Conservation (phyloP, 129 eudicot species). For the Daucus carota region DNA sequence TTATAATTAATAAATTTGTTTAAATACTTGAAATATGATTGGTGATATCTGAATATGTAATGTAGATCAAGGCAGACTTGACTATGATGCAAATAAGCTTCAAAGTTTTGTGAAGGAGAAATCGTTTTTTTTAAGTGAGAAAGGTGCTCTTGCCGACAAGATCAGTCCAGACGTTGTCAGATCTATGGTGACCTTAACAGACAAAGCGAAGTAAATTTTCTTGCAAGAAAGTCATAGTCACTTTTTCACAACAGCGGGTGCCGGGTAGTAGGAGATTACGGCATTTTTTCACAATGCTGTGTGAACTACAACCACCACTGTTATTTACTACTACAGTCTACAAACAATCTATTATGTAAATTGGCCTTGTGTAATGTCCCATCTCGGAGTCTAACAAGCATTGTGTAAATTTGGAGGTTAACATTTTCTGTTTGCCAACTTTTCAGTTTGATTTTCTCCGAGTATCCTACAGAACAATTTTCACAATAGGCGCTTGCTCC, state of each 20-base stretch:
- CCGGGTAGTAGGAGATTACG: background rate
- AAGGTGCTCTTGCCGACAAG: conserved; percentile 87
- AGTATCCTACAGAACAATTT: too few relatives aligned
- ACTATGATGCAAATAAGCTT: conserved; percentile 60
- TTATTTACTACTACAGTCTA: too few relatives aligned
- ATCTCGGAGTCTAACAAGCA: background rate
- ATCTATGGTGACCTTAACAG: conserved; percentile 69
- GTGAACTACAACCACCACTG: too few relatives aligned
- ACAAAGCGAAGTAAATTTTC: conserved; percentile 53
- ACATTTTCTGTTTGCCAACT: background rate
- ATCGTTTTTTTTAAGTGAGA: conserved; percentile 64
- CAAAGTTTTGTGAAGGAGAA: conserved; percentile 83
- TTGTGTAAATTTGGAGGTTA: background rate
- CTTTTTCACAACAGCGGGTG: background rate
- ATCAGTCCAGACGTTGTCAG: conserved; percentile 79
- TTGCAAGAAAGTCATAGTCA: background rate
- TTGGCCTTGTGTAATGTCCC: background rate
- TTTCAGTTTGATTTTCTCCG: background rate
- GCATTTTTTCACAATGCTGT: too few relatives aligned
- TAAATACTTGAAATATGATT: background rate
- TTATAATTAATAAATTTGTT: background rate
- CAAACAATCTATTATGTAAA: too few relatives aligned
- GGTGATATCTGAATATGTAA: conserved; percentile 15
- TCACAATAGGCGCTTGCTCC: too few relatives aligned
- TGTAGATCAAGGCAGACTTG: conserved; percentile 77